phyloP scores from a whole-genome alignment of 495 filamentous ascomycete species.

The Neurospora discreta region DNA sequence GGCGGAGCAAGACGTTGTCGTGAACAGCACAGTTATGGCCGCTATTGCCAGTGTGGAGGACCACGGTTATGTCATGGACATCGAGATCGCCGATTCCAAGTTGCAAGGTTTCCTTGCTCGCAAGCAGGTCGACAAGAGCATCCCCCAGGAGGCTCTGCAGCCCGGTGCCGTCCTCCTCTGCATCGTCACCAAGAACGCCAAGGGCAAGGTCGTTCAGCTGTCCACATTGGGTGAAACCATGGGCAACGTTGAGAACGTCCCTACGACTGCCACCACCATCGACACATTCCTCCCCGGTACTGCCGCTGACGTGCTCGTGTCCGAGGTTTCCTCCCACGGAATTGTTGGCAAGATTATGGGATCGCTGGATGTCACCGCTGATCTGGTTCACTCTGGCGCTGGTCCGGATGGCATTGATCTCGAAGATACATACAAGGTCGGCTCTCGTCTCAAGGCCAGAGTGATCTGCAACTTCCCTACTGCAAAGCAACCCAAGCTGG shows the following conservation, averaged over 20 bases:
- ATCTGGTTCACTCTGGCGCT: constrained; percentile 76
- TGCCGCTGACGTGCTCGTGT: constrained; percentile 73
- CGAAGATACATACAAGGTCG: constrained; percentile 61
- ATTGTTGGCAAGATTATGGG: constrained; percentile 82
- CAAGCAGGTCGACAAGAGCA: constrained; percentile 61
- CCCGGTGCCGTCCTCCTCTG: constrained; percentile 72
- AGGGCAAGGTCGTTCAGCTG: constrained; percentile 76
- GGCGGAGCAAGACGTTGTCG: constrained; percentile 53
- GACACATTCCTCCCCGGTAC: constrained; percentile 84
- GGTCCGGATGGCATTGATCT: constrained; percentile 52
- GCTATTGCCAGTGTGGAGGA: constrained; percentile 86
- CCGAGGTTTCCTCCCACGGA: constrained; percentile 51
- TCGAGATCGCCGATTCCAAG: constrained; percentile 57
- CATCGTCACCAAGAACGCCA: constrained; percentile 60
- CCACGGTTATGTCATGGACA: constrained; percentile 87
- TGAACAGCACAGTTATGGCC: constrained; percentile 69
- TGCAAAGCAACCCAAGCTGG: constrained; percentile 68
- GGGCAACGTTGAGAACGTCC: constrained; percentile 53
- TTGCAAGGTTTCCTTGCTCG: constrained; percentile 80
- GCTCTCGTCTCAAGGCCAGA: constrained; percentile 74
- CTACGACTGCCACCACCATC: constrained; percentile 72
- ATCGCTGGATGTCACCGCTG: constrained; percentile 75
- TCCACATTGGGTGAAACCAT: constrained; percentile 62
- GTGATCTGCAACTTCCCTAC: constrained; percentile 75
- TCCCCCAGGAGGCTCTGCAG: constrained; percentile 50